Evolutionary conservation across 2,329 filamentous ascomycete genomes (phyloP).

Genomic region (Trichoderma semiorbis): DNA sequence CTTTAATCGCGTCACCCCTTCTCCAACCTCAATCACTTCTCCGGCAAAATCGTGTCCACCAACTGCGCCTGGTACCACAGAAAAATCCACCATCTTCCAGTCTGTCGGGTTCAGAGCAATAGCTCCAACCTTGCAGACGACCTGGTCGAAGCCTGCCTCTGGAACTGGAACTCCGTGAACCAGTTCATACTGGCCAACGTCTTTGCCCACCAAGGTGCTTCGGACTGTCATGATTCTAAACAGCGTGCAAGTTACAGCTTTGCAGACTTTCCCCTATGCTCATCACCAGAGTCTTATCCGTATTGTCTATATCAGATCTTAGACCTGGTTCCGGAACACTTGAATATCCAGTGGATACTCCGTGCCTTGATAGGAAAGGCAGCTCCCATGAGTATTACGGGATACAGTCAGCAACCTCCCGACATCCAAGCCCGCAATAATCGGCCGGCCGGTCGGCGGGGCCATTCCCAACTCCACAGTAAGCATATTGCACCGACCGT

Average conservation of each 20-base stretch:
- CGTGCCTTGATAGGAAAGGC: neutral
- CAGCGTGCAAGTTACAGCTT: neutral
- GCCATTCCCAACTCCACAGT: neutral
- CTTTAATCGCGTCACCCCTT: neutral
- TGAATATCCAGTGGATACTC: neutral
- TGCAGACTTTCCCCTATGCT: neutral
- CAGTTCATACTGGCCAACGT: neutral
- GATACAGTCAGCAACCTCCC: neutral
- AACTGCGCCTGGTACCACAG: neutral
- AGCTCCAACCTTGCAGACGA: neutral
- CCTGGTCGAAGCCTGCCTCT: neutral
- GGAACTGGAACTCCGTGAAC: neutral
- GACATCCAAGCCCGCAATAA: neutral
- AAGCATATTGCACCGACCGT: neutral
- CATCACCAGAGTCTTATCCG: neutral
- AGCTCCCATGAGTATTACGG: neutral
- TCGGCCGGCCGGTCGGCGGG: neutral
- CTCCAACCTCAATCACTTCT: neutral
- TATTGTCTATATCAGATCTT: neutral
- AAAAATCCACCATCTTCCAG: neutral
- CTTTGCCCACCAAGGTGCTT: neutral
- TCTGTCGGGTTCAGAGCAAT: neutral
- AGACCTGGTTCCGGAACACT: neutral
- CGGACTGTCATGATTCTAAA: neutral
- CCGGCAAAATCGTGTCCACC: neutral